Evolutionary conservation across 805 yeast species (phyloP).

Genomic region (Nakazawaea siamensis): DNA sequence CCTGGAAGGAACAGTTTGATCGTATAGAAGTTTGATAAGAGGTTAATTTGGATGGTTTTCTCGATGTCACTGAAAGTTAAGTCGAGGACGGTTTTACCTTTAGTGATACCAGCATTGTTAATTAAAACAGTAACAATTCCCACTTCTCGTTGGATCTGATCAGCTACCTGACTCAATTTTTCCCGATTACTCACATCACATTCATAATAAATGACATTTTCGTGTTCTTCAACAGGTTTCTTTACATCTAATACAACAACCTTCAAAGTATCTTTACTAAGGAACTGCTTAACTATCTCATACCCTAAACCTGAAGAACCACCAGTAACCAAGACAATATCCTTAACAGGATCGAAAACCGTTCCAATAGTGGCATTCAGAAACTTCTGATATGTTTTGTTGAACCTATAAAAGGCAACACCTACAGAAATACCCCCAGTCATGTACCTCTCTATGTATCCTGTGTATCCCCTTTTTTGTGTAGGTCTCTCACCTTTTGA

Average conservation of each 20-base stretch:
- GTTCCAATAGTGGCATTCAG: conserved; percentile 41
- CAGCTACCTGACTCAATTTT: conserved; percentile 33
- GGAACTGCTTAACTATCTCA: conserved; percentile 44
- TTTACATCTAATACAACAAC: conserved; percentile 63
- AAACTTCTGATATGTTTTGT: conserved; percentile 19
- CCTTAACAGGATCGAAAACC: conserved; percentile 42
- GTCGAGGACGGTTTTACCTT: conserved; percentile 49
- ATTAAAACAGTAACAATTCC: conserved; percentile 64
- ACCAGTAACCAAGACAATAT: conserved; percentile 74
- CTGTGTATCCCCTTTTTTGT: too few species aligned
- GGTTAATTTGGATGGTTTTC: conserved; percentile 55
- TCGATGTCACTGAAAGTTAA: conserved; percentile 52
- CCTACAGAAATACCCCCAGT: conserved; percentile 9
- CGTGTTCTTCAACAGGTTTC: conserved; percentile 28
- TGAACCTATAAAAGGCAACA: conserved; percentile 16
- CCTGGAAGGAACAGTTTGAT: conserved; percentile 65
- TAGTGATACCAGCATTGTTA: conserved; percentile 79
- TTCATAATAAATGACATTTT: conserved; percentile 41
- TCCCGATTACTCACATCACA: conserved; percentile 63
- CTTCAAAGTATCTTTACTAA: conserved; percentile 27
- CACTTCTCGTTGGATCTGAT: conserved; percentile 31
- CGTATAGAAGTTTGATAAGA: conserved; percentile 62
- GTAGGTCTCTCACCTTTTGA: too few species aligned
- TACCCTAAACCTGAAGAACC: conserved; percentile 76
- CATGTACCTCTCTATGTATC: too few species aligned